Evolutionary conservation across 805 yeast species (phyloP).

Genomic region (Trichomonascus vanleenenianus): DNA sequence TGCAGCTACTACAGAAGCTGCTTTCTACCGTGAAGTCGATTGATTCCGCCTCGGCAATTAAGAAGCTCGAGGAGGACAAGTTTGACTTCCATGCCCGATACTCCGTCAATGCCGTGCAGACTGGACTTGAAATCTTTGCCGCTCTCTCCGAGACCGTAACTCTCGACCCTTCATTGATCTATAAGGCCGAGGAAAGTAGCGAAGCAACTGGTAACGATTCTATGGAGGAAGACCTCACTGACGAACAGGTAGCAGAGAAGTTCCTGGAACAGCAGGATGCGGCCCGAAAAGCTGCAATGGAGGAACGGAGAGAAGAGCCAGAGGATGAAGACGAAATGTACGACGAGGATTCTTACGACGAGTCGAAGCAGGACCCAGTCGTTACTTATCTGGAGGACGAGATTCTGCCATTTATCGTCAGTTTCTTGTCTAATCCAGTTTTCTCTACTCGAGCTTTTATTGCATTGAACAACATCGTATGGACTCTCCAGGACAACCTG

Average conservation of each 20-base stretch:
- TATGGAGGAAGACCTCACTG: slow-evolving; percentile 18
- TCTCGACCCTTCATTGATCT: slow-evolving; percentile 6
- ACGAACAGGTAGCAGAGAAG: slow-evolving; percentile 5
- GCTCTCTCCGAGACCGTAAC: slow-evolving; percentile 58
- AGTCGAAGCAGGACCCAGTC: slow-evolving; percentile 5
- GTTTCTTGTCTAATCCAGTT: slow-evolving; percentile 28
- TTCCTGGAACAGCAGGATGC: neutral
- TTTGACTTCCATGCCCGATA: slow-evolving; percentile 23
- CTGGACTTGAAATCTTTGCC: slow-evolving; percentile 67
- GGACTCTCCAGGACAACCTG: slow-evolving; percentile 41
- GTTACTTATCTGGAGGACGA: slow-evolving; percentile 9
- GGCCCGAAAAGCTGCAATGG: neutral
- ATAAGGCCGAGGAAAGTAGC: neutral
- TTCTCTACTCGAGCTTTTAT: slow-evolving; percentile 50
- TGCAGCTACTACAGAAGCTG: too few species aligned
- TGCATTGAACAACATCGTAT: slow-evolving; percentile 63
- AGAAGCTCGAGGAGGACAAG: too few species aligned
- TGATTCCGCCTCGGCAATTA: too few species aligned
- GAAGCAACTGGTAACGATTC: slow-evolving; percentile 10
- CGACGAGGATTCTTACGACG: slow-evolving; percentile 10
- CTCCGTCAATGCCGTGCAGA: slow-evolving; percentile 54
- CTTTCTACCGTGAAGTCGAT: too few species aligned
- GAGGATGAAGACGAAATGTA: slow-evolving; percentile 15
- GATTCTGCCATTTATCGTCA: slow-evolving; percentile 8
- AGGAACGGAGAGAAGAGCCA: slow-evolving; percentile 2